Evolutionary conservation across 805 yeast genomes (phyloP).

Genomic region (Priceomyces medius): DNA sequence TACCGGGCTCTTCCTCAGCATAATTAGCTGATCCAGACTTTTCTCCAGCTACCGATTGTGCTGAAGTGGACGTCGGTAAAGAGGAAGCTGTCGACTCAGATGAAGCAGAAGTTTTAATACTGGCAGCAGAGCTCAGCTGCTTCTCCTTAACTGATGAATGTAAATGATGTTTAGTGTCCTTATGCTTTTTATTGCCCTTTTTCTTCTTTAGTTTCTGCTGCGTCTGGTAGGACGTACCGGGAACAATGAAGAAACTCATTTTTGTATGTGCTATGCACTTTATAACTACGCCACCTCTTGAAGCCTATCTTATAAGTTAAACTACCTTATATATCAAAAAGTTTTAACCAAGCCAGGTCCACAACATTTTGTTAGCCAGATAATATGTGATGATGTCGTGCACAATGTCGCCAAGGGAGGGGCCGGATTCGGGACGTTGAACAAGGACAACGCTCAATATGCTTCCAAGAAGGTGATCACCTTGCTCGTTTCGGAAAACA

Average conservation of each 20-base stretch:
- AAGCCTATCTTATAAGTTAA: no score
- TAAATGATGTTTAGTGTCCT: conserved; percentile 5
- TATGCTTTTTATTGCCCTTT: conserved; percentile 14
- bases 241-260: conserved; percentile 41
- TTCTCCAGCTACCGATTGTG: neutral
- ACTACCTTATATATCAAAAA: no score
- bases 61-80: neutral
- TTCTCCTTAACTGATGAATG: neutral
- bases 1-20: neutral
- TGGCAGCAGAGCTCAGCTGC: neutral
- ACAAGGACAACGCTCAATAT: no score
- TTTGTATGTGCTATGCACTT: neutral
- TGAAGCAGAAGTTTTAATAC: conserved; percentile 1
- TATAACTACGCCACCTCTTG: no score
- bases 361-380: no score
- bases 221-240: conserved; percentile 41
- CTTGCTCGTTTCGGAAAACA: no score
- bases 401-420: no score
- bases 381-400: no score
- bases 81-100: neutral
- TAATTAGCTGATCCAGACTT: no score
- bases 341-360: no score
- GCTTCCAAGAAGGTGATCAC: no score
- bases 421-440: no score
- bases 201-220: conserved; percentile 33